These are phyloP conservation scores for Lichtheimia ornata DNA, from an alignment of 371 early-diverging fungal species.

Conservation along the genomic window DNA sequence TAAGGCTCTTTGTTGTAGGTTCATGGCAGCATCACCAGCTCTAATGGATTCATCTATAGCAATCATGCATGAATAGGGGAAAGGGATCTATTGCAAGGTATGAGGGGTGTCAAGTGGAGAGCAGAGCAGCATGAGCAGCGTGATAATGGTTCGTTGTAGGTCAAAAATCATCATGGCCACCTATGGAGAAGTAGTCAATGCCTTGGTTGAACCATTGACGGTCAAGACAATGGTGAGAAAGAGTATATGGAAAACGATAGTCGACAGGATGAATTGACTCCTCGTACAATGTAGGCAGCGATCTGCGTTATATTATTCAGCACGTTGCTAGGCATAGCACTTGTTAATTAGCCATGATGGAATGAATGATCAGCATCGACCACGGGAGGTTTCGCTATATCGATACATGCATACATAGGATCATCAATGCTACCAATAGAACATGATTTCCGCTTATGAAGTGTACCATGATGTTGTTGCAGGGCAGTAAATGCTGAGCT, in stretches of 20 bases:
- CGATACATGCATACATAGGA: too few species aligned
- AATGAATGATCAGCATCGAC: not conserved
- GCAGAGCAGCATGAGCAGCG: not conserved
- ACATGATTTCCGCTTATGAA: too few species aligned
- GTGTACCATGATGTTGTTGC: too few species aligned
- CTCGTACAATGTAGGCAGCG: not conserved
- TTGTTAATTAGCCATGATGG: not conserved
- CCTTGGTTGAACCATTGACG: constrained; percentile 16
- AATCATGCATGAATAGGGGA: constrained; percentile 13
- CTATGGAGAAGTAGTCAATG: constrained; percentile 19
- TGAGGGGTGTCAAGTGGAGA: not conserved
- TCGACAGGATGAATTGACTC: not conserved
- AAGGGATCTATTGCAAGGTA: constrained; percentile 4
- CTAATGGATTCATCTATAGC: not conserved
- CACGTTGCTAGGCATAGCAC: constrained; percentile 1
- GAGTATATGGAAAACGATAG: not conserved
- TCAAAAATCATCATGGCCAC: constrained; percentile 10
- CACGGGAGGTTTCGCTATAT: too few species aligned
- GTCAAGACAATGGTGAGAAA: constrained; percentile 15
- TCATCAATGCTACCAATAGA: too few species aligned
- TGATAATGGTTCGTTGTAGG: not conserved
- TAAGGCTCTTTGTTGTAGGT: not conserved
- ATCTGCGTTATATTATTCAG: constrained; percentile 7
- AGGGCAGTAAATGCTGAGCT: too few species aligned
- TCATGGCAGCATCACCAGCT: constrained; percentile 3